These are phyloP conservation scores for Pleurotus tuber-regium DNA, from an alignment of 768 basidiomycete genomes.

Conservation along the genomic window DNA sequence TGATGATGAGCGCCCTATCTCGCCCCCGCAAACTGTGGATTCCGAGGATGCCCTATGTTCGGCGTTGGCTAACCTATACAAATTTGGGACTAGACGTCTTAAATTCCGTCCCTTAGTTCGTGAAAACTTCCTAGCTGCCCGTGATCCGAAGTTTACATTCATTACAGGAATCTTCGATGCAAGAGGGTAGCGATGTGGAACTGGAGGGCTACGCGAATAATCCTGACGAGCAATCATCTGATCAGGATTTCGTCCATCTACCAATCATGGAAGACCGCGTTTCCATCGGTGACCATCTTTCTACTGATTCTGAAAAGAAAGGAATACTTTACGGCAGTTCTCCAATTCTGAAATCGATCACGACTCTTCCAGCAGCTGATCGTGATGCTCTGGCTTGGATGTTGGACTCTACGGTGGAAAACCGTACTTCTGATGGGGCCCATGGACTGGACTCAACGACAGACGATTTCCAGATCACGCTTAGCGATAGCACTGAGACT, in stretches of 20 bases:
- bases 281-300: neutral
- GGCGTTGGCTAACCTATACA: slow-evolving; percentile 43
- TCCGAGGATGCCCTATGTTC: slow-evolving; percentile 37
- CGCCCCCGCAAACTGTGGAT: slow-evolving; percentile 17
- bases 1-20: slow-evolving; percentile 12
- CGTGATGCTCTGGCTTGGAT: neutral
- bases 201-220: neutral
- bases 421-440: too few species aligned
- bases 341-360: too few species aligned
- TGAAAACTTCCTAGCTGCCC: neutral
- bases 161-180: neutral
- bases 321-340: too few species aligned
- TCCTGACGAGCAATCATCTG: neutral
- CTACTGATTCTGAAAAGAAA: neutral
- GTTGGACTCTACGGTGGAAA: neutral
- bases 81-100: slow-evolving; percentile 35
- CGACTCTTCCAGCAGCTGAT: too few species aligned
- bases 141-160: neutral
- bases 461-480: too few species aligned
- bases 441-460: too few species aligned
- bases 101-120: slow-evolving; percentile 5
- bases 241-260: slow-evolving; percentile 1
- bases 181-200: neutral
- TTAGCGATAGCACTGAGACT: too few species aligned
- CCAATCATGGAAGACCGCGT: slow-evolving; percentile 1